Percentiles rank a stretch among this genome's conserved stretches.
Conservation (phyloP, 164 flowering plant species). For the Warburgia ugandensis region DNA sequence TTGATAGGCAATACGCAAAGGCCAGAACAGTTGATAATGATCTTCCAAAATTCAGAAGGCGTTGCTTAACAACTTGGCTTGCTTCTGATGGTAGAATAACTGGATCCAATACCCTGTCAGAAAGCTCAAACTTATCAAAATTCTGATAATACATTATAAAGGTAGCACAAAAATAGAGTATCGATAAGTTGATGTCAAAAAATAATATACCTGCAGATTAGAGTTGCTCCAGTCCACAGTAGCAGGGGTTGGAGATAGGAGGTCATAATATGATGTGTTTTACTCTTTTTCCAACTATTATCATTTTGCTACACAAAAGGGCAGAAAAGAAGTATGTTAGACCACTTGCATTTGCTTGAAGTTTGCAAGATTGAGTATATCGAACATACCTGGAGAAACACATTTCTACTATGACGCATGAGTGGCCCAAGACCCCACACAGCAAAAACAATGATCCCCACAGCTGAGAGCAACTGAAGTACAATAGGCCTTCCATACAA, state of each 20-base stretch:
- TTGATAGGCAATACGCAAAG: slow-evolving; percentile 79
- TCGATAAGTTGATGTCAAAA: too few relatives aligned
- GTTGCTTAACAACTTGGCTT: slow-evolving; percentile 70
- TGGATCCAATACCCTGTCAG: slow-evolving; percentile 76
- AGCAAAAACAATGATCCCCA: slow-evolving; percentile 59
- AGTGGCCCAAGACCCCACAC: slow-evolving; percentile 81
- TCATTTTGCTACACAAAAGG: slow-evolving; percentile 50
- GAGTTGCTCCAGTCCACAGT: slow-evolving; percentile 78
- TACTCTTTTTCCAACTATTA: slow-evolving; percentile 71
- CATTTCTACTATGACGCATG: slow-evolving; percentile 44
- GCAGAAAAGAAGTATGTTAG: not conserved
- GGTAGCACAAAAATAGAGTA: too few relatives aligned
- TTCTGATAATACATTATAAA: too few relatives aligned
- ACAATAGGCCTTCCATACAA: slow-evolving; percentile 41
- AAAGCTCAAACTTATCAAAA: slow-evolving; percentile 4
- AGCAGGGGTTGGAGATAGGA: slow-evolving; percentile 79
- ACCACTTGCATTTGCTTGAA: not conserved
- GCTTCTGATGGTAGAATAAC: slow-evolving; percentile 74
- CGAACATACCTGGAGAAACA: slow-evolving; percentile 53
- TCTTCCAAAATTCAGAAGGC: slow-evolving; percentile 69
- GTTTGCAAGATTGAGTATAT: too few relatives aligned
- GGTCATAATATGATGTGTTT: slow-evolving; percentile 47
- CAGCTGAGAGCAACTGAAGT: slow-evolving; percentile 57
- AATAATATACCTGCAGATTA: slow-evolving; percentile 66
- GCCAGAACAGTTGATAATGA: slow-evolving; percentile 89